phyloP scores from a whole-genome alignment of 495 filamentous ascomycete genomes.

The Penicillium argentinense region DNA sequence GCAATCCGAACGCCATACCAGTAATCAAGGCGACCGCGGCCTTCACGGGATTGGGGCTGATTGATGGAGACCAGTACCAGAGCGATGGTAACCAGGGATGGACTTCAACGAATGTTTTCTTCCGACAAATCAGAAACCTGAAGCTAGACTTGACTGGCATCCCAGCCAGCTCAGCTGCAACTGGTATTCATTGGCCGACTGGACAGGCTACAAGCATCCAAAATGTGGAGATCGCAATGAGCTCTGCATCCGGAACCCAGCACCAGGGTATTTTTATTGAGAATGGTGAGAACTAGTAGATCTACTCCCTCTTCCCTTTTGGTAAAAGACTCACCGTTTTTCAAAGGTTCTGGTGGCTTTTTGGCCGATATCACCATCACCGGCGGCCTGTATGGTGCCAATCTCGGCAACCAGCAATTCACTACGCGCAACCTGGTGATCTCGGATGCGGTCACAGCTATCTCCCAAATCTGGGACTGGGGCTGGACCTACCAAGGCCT shows the following conservation, averaged over 20 bases:
- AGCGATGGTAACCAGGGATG: conserved; percentile 45
- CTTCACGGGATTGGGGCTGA: conserved; percentile 64
- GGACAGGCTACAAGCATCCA: conserved; percentile 72
- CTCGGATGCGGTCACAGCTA: conserved; percentile 59
- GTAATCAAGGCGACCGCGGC: conserved; percentile 62
- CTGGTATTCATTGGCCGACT: conserved; percentile 78
- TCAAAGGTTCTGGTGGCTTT: conserved; percentile 67
- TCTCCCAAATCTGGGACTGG: conserved; percentile 61
- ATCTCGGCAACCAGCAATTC: conserved; percentile 78
- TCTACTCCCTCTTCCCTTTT: conserved; percentile 15
- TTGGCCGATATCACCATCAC: conserved; percentile 63
- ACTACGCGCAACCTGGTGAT: conserved; percentile 75
- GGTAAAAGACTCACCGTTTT: background rate
- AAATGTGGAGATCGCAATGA: conserved; percentile 76
- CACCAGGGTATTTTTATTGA: conserved; percentile 77
- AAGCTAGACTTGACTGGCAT: conserved; percentile 70
- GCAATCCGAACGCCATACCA: conserved; percentile 63
- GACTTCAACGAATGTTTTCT: conserved; percentile 71
- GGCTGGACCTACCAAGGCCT: conserved; percentile 55
- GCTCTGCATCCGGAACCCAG: conserved; percentile 52
- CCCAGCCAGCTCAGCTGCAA: conserved; percentile 48
- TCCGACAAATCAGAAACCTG: conserved; percentile 74
- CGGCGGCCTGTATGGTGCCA: conserved; percentile 65
- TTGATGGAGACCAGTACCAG: conserved; percentile 68
- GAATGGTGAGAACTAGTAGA: conserved; percentile 47